phyloP scores from a whole-genome alignment of 2,329 filamentous ascomycete genomes.

The Aspergillus sp. region DNA sequence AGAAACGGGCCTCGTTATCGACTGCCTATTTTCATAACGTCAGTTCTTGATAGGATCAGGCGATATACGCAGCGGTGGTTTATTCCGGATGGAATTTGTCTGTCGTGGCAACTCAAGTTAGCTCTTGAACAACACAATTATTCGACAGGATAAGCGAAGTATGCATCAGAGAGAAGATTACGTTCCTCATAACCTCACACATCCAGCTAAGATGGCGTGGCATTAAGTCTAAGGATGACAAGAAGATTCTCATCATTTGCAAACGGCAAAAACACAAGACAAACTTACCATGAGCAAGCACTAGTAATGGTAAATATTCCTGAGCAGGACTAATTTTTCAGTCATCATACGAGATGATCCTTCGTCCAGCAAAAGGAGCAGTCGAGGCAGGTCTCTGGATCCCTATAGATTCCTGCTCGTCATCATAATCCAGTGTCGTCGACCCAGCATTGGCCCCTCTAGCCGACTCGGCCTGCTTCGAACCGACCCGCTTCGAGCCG shows the following conservation, averaged over 20 bases:
- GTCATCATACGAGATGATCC: slow-evolving; percentile 32
- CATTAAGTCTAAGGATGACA: slow-evolving; percentile 95
- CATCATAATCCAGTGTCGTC: slow-evolving; percentile 44
- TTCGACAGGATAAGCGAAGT: neutral
- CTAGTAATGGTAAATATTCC: neutral
- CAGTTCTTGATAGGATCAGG: neutral
- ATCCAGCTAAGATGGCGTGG: slow-evolving; percentile 33
- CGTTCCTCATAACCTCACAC: slow-evolving; percentile 37
- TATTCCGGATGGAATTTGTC: neutral
- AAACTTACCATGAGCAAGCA: neutral
- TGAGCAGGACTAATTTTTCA: slow-evolving; percentile 11
- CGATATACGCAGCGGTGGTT: neutral
- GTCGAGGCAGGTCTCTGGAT: neutral
- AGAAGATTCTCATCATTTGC: slow-evolving; percentile 61
- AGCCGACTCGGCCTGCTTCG: neutral
- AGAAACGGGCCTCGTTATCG: no score
- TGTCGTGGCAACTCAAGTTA: neutral
- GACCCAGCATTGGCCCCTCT: slow-evolving; percentile 12
- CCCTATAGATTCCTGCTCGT: slow-evolving; percentile 4
- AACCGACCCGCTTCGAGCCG: neutral
- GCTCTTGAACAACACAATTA: neutral
- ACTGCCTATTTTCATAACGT: no score
- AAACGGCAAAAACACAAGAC: neutral
- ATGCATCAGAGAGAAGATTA: slow-evolving; percentile 43
- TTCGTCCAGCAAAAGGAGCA: slow-evolving; percentile 21